Base-by-base conservation (phyloP, 2,329 filamentous ascomycete species). In the Pseudocercospora crystallina region DNA sequence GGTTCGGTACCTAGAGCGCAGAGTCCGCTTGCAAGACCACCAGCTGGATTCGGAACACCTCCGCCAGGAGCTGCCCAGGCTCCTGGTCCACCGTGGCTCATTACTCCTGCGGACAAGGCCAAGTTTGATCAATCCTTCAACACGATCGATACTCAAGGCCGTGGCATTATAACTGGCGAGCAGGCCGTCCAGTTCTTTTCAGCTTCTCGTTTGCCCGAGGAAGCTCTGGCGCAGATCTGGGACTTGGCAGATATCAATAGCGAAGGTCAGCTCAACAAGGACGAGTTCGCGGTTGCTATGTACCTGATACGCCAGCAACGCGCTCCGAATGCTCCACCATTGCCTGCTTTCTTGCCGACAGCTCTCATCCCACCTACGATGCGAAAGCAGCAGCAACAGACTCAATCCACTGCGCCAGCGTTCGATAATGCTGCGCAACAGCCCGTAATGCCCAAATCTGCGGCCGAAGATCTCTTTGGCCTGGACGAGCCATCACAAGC, bases 201-300 rank as follows among this genome's bases (percentile, higher is more conserved):
- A 67, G 90, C 96, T 70, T 96, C 92, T 1, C 87, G 89, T 50
- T 79, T 99, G 11, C 83, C 89, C 1, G 92, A 97, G 67, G 92
- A 96, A 63, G 83, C 83, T 8, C 77, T 99, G 46, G 94, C 94
- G 29, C 89, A 95, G 63, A 95, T 99, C 57, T 99, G 94, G 94
- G 94, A 99, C 69, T 81, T 99, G 29, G 87, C 94, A 11, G 94
- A 99, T 71, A 90, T 96, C 71, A 90, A 89, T 65, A 94, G 90
- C 7, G 87, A 91, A 61, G 94, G 94, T 9, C 85, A 87, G 50
- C 76, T 99, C 49, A 90, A 81, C 40, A 84, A 83, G 61, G 94
- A 99, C 60, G 91, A 96, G 63, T 99, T 99, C 67, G 90, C 94
- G 0, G 90, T 99, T 40, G 92, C 94, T 46, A 96, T 99, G 91